Percentiles rank a stretch among this genome's conserved stretches.
Conservation (phyloP, 176 grass and related monocot genomes). For the Typha latifolia region DNA sequence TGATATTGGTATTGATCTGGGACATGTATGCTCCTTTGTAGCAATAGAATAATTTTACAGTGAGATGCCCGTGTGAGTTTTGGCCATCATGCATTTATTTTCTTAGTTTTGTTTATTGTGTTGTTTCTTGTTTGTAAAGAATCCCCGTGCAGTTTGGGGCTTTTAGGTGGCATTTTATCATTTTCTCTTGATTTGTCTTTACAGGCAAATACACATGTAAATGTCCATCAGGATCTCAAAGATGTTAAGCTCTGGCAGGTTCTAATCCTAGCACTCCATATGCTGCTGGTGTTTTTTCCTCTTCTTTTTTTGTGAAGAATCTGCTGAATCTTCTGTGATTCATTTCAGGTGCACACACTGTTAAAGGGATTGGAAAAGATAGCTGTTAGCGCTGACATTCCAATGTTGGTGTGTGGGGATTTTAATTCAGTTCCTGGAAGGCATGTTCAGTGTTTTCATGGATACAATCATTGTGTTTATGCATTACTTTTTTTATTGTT, state of each 20-base stretch:
- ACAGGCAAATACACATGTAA: constrained; percentile 99
- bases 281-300: constrained; percentile 14
- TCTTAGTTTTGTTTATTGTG: not conserved
- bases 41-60: not conserved
- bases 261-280: constrained; percentile 16
- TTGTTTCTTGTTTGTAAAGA: too few species aligned
- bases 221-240: constrained; percentile 89
- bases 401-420: constrained; percentile 99
- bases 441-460: constrained; percentile 21
- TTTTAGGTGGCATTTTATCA: constrained; percentile 8
- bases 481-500: constrained; percentile 7
- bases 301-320: constrained; percentile 5
- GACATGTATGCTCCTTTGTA: not conserved
- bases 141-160: not conserved
- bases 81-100: not conserved
- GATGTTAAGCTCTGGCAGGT: constrained; percentile 99
- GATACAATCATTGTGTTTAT: constrained; percentile 8
- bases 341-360: constrained; percentile 80
- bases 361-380: constrained; percentile 99
- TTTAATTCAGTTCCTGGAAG: constrained; percentile 92
- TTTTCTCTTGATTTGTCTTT: constrained; percentile 26
- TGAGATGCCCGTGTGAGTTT: not conserved
- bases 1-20: not conserved
- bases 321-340: constrained; percentile 16
- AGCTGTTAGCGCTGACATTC: constrained; percentile 97